Evolutionary conservation across 83 land plant species (phyloP).

Genomic region (Isoetes engelmannii): DNA sequence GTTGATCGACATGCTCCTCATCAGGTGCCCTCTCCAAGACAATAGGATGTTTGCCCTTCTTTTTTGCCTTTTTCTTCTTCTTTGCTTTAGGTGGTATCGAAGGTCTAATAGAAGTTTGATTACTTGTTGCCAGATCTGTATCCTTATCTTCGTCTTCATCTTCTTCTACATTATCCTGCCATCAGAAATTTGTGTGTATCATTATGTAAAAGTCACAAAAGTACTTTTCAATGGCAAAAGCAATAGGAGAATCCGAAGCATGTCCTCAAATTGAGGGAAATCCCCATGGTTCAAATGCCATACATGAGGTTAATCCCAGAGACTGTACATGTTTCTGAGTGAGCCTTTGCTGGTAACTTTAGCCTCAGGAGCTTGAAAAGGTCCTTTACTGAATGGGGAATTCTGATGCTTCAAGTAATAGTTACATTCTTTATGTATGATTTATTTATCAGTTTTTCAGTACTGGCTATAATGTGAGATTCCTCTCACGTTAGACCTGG

Average conservation of each 20-base stretch:
- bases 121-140: background rate
- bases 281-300: no score
- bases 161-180: conserved; percentile 10
- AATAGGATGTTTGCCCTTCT: conserved; percentile 14
- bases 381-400: no score
- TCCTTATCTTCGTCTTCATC: conserved; percentile 8
- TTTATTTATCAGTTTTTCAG: no score
- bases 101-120: background rate
- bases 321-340: no score
- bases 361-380: no score
- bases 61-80: conserved; percentile 32
- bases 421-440: no score
- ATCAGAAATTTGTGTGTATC: background rate
- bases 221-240: background rate
- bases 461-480: no score
- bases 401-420: no score
- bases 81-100: conserved; percentile 1
- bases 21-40: background rate
- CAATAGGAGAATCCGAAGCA: background rate
- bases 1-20: conserved; percentile 25
- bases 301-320: no score
- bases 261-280: no score
- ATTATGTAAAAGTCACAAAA: background rate
- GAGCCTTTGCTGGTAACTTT: no score
- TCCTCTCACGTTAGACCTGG: no score